Percentiles rank a stretch among this genome's conserved stretches.
These are phyloP conservation scores for Torulaspora pretoriensis DNA, from an alignment of 1,139 yeast genomes.

Conservation along the genomic window DNA sequence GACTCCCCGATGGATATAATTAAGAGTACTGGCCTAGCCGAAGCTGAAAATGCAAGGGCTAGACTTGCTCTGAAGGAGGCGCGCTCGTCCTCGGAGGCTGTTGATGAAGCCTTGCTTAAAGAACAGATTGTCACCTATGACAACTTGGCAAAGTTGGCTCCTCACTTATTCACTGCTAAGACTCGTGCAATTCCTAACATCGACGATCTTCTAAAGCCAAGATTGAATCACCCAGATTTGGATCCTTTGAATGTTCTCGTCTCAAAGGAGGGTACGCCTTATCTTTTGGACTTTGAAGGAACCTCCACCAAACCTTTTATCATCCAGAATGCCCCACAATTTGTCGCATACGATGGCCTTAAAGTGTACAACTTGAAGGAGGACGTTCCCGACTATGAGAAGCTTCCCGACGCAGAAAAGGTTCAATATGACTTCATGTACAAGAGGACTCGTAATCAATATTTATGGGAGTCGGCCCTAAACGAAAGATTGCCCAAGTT, in stretches of 20 bases:
- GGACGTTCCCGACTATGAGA: slow-evolving; percentile 67
- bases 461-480: slow-evolving; percentile 75
- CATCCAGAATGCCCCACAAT: slow-evolving; percentile 72
- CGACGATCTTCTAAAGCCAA: slow-evolving; percentile 62
- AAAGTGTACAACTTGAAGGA: slow-evolving; percentile 70
- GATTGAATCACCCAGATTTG: slow-evolving; percentile 74
- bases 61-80: slow-evolving; percentile 56
- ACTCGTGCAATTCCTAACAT: slow-evolving; percentile 54
- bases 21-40: slow-evolving; percentile 59
- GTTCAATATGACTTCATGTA: slow-evolving; percentile 82
- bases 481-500: slow-evolving; percentile 60
- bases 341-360: slow-evolving; percentile 82
- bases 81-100: slow-evolving; percentile 42
- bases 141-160: slow-evolving; percentile 52
- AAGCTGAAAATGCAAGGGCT: slow-evolving; percentile 57
- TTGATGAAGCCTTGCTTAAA: slow-evolving; percentile 44
- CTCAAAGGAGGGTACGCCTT: slow-evolving; percentile 41
- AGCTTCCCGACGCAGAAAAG: slow-evolving; percentile 66
- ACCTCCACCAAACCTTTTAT: slow-evolving; percentile 76
- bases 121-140: slow-evolving; percentile 57
- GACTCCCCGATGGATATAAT: slow-evolving; percentile 58
- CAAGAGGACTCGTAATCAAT: slow-evolving; percentile 85
- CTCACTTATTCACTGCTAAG: slow-evolving; percentile 49
- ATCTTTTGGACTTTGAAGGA: slow-evolving; percentile 78
- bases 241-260: slow-evolving; percentile 83